Conservation (phyloP, 2,329 filamentous ascomycete genomes). For the Aspergillaceae sp. region DNA sequence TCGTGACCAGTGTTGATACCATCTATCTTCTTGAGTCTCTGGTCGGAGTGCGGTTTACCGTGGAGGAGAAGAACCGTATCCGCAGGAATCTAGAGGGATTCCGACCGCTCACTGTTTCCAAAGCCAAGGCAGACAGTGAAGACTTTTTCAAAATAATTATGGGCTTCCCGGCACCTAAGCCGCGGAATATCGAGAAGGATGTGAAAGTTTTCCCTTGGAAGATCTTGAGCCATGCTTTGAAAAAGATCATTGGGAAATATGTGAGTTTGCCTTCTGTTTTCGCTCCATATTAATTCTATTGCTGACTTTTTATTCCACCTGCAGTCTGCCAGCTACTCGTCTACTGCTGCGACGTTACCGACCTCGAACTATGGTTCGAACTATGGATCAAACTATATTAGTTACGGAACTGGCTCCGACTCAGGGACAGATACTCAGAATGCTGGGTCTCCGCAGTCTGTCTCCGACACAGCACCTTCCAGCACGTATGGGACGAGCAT, state of each 20-base stretch:
- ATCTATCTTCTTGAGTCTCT: conserved; percentile 91
- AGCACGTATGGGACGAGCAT: conserved; percentile 37
- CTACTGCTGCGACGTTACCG: conserved; percentile 45
- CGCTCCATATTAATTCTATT: conserved; percentile 17
- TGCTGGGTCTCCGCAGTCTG: conserved; percentile 42
- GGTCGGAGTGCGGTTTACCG: conserved; percentile 76
- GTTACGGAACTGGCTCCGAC: conserved; percentile 38
- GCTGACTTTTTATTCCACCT: conserved; percentile 7
- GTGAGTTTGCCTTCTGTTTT: conserved; percentile 38
- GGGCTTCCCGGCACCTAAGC: conserved; percentile 91
- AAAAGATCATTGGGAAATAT: conserved; percentile 99
- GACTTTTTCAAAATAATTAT: conserved; percentile 99
- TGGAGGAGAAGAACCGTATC: conserved; percentile 98
- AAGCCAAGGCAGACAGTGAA: conserved; percentile 83
- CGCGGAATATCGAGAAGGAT: conserved; percentile 96
- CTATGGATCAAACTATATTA: conserved; percentile 27
- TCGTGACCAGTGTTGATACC: conserved; percentile 92
- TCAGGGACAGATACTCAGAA: conserved; percentile 41
- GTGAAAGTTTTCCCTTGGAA: conserved; percentile 99
- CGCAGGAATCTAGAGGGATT: conserved; percentile 92
- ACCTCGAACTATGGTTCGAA: conserved; percentile 19
- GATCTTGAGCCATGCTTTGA: conserved; percentile 73
- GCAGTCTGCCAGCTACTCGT: conserved; percentile 61
- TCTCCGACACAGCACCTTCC: conserved; percentile 37
- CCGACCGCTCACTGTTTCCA: conserved; percentile 84